Base-by-base conservation (phyloP, 2,329 filamentous ascomycete species). In the Colletotrichum karsti region DNA sequence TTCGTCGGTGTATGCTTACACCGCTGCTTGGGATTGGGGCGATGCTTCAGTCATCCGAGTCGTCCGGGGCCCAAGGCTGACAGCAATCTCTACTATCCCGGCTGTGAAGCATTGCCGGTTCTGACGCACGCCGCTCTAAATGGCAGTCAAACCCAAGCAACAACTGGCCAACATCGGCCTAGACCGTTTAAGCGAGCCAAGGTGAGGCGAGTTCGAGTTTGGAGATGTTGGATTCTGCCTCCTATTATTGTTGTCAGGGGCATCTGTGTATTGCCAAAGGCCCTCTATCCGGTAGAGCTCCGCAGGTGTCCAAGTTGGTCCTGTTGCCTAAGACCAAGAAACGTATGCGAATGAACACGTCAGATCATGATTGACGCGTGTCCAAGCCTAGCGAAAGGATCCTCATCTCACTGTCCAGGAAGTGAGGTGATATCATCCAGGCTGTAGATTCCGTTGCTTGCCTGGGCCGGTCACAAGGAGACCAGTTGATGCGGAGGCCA, bases 301-400 rank as follows among this genome's bases (percentile, higher is more conserved):
- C 26, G 18, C 37, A 28, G 12, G 26, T 18, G n/a, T 26, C 22
- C 26, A 18, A 20, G 28, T 20, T 51, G 30, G 30, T 15, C 13
- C 18, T 24, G 42, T 22, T 56, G 42, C 42, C 35, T 51, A 9
- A 28, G 33, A 35, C 37, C 51, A 42, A 18, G 37, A 22, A 30
- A 12, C 51, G 30, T 37, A 41, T 18, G 8, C 15, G 26, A 28
- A n/a, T 9, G 58, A 15, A 57, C 59, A 63, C 59, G 64, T 67
- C 64, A 67, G 59, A 63, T 22, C 20, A 53, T 33, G 51, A 24
- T 26, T 67, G 63, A 63, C 64, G 59, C 37, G 51, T 30, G 50
- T 20, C 35, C 39, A 24, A 39, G 10, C 39, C 26, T 30, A n/a
- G 18, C 55, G 20, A 26, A 28, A 20, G 33, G n/a, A 60, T 30